phyloP scores from a whole-genome alignment of 1,284 basidiomycete species.

The Erythrobasidium hasegawianum region DNA sequence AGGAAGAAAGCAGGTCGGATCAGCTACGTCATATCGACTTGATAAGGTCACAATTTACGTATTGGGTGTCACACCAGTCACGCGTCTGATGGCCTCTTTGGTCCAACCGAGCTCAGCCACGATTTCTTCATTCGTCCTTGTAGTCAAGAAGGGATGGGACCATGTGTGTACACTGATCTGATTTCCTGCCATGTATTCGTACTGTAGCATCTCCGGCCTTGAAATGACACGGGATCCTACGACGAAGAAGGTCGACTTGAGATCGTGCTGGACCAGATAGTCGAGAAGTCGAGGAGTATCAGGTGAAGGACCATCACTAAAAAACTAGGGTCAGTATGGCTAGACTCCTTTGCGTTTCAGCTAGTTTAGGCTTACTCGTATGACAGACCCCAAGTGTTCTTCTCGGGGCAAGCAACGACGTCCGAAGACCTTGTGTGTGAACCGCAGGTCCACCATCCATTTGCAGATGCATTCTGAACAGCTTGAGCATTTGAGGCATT shows the following conservation, averaged over 20 bases:
- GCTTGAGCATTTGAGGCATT: constrained; percentile 59
- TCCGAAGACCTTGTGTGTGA: constrained; percentile 59
- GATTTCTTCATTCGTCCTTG: constrained; percentile 76
- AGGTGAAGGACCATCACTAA: constrained; percentile 77
- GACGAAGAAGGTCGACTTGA: constrained; percentile 85
- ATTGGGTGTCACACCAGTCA: constrained; percentile 47
- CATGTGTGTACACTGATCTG: constrained; percentile 42
- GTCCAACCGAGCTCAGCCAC: constrained; percentile 93
- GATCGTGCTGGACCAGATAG: constrained; percentile 62
- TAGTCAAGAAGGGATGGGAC: constrained; percentile 61
- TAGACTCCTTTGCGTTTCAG: too few species aligned
- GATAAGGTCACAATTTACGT: too few species aligned
- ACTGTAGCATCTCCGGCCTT: constrained; percentile 67
- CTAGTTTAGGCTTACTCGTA: constrained; percentile 48
- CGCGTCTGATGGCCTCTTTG: constrained; percentile 71
- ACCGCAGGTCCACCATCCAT: constrained; percentile 66
- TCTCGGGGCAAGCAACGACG: constrained; percentile 46
- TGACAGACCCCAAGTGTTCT: constrained; percentile 49
- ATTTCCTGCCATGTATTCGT: constrained; percentile 52
- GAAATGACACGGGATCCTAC: constrained; percentile 86
- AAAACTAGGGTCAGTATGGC: constrained; percentile 46
- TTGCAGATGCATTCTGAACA: constrained; percentile 54
- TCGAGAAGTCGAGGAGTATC: constrained; percentile 74
- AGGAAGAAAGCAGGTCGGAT: too few species aligned
- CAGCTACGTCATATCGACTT: too few species aligned